phyloP scores from a whole-genome alignment of 495 filamentous ascomycete species.

The Aspergillus carlsbadensis region DNA sequence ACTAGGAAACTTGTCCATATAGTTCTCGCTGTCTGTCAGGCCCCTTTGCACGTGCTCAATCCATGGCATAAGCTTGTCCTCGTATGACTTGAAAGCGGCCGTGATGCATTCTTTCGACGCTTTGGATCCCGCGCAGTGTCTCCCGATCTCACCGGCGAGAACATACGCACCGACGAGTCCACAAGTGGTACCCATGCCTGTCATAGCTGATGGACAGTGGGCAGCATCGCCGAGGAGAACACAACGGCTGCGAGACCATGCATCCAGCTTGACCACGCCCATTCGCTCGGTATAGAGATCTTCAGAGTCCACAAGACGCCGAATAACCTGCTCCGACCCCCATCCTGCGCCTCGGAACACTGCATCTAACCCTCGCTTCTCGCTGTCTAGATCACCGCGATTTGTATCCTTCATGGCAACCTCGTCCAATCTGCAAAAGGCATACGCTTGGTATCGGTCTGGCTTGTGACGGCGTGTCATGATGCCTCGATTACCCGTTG shows the following conservation, averaged over 20 bases:
- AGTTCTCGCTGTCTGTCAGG: conserved; percentile 17
- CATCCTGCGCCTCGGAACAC: conserved; percentile 46
- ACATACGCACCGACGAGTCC: conserved; percentile 50
- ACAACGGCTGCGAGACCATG: conserved; percentile 45
- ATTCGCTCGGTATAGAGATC: conserved; percentile 50
- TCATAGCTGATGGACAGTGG: conserved; percentile 47
- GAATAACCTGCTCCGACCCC: conserved; percentile 39
- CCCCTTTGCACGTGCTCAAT: conserved; percentile 39
- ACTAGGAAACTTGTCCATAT: conserved; percentile 21
- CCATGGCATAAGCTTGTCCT: conserved; percentile 41
- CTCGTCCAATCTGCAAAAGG: conserved; percentile 17
- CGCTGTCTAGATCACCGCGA: conserved; percentile 14
- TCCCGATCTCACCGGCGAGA: conserved; percentile 51
- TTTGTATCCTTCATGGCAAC: conserved; percentile 20
- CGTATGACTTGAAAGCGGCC: conserved; percentile 40
- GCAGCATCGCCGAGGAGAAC: conserved; percentile 57
- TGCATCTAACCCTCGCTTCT: conserved; percentile 40
- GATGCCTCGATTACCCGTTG: conserved; percentile 30
- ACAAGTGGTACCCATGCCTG: conserved; percentile 50
- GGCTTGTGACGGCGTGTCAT: conserved; percentile 41
- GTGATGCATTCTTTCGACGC: conserved; percentile 8
- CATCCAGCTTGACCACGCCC: conserved; percentile 39
- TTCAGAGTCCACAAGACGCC: conserved; percentile 34
- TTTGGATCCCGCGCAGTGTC: conserved; percentile 17
- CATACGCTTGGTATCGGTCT: conserved; percentile 36